phyloP scores from a whole-genome alignment of 2,329 filamentous ascomycete species.

The Hymenotorrendiella dingleyae region DNA sequence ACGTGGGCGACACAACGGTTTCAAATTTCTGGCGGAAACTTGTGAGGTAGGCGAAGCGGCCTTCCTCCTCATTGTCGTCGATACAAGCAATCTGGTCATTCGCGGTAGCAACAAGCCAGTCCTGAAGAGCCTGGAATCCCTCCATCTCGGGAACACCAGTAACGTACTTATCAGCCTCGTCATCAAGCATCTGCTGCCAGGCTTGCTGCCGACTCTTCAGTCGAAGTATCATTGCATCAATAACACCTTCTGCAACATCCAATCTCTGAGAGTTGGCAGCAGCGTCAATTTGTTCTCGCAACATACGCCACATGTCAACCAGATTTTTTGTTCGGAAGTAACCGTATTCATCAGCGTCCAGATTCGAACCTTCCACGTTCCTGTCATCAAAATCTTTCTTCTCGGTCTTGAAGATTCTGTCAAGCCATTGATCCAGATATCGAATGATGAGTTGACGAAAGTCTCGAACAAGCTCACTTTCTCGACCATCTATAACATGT shows the following conservation, averaged over 20 bases:
- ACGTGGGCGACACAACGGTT: conserved; percentile 71
- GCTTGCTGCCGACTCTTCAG: conserved; percentile 75
- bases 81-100: conserved; percentile 99
- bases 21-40: conserved; percentile 82
- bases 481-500: conserved; percentile 85
- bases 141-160: conserved; percentile 49
- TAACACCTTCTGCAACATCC: conserved; percentile 90
- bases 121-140: conserved; percentile 74
- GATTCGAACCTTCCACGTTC: conserved; percentile 64
- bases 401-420: conserved; percentile 81
- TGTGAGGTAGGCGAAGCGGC: conserved; percentile 73
- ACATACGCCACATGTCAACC: conserved; percentile 95
- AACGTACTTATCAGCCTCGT: conserved; percentile 74
- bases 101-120: conserved; percentile 94
- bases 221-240: conserved; percentile 91
- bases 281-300: conserved; percentile 84
- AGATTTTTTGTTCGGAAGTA: conserved; percentile 89
- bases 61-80: conserved; percentile 77
- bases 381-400: conserved; percentile 74
- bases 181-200: conserved; percentile 84
- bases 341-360: conserved; percentile 83
- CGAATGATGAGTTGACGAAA: conserved; percentile 94
- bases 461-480: conserved; percentile 83
- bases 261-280: conserved; percentile 78
- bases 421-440: conserved; percentile 96